These are phyloP conservation scores for Nelumbo lutea DNA, from an alignment of 164 flowering plant species.

Conservation along the genomic window DNA sequence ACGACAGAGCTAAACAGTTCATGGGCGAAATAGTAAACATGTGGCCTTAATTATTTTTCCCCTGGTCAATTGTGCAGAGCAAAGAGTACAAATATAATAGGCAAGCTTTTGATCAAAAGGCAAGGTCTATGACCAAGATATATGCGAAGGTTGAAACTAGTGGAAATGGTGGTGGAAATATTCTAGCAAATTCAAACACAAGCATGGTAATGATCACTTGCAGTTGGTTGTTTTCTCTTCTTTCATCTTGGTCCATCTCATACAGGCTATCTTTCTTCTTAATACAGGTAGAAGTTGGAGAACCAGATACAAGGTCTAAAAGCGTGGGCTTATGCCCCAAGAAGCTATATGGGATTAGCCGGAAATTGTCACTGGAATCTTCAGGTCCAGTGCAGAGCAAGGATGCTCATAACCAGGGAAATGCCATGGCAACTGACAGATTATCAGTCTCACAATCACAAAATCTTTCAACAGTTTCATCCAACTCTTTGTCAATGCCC, in stretches of 20 bases:
- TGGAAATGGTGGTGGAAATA: conserved; percentile 18
- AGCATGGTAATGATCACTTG: conserved; percentile 18
- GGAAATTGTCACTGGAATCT: conserved; percentile 32
- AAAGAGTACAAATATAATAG: conserved; percentile 79
- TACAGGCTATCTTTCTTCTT: neutral
- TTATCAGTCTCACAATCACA: conserved; percentile 9
- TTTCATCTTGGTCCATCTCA: neutral
- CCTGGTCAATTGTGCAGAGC: conserved; percentile 51
- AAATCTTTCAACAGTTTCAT: conserved; percentile 6
- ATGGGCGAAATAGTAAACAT: neutral
- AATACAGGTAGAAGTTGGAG: conserved; percentile 31
- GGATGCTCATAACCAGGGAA: conserved; percentile 12
- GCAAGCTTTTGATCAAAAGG: conserved; percentile 76
- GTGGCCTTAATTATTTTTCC: conserved; percentile 3
- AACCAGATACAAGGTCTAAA: conserved; percentile 11
- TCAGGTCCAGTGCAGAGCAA: conserved; percentile 11
- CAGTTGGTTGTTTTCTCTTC: neutral
- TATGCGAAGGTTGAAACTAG: conserved; percentile 46
- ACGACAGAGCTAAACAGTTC: neutral
- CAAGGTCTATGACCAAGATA: conserved; percentile 70
- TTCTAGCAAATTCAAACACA: conserved; percentile 12
- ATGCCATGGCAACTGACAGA: conserved; percentile 10
- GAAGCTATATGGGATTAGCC: conserved; percentile 15
- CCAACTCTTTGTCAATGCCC: neutral
- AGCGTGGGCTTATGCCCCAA: conserved; percentile 11